Percentiles rank a stretch among this genome's conserved stretches.
phyloP scores from a whole-genome alignment of 306 rosid genomes.

The Cucurbita ficifolia region DNA sequence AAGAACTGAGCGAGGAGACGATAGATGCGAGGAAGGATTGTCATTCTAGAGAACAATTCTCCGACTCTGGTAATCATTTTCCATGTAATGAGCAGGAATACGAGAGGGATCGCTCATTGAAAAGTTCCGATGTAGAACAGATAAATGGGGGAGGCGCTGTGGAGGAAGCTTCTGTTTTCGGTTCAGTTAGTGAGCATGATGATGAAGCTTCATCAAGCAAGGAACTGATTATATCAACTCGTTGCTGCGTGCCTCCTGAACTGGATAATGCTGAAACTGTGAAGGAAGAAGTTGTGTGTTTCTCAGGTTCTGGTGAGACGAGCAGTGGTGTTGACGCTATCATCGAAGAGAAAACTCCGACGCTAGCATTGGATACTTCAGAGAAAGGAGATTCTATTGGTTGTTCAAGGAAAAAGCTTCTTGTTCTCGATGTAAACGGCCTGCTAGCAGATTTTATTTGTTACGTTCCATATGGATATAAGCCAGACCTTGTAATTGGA shows the following conservation, averaged over 20 bases:
- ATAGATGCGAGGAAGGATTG: background rate
- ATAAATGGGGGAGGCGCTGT: background rate
- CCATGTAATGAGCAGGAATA: background rate
- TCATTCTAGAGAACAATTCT: background rate
- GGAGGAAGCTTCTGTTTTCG: constrained; percentile 1
- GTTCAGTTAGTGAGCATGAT: constrained; percentile 4
- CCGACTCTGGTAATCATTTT: background rate
- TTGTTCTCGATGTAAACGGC: constrained; percentile 85
- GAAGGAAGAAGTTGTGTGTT: constrained; percentile 11
- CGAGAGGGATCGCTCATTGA: background rate
- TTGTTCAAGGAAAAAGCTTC: constrained; percentile 55
- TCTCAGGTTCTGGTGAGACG: background rate
- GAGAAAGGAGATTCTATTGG: constrained; percentile 10
- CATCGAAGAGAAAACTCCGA: constrained; percentile 11
- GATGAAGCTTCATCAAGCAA: constrained; percentile 7
- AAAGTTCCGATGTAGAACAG: background rate
- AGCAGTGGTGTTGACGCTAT: constrained; percentile 18
- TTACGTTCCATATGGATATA: constrained; percentile 7
- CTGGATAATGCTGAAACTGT: constrained; percentile 14
- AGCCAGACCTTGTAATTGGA: constrained; percentile 23
- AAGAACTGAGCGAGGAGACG: background rate
- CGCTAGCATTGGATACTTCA: background rate
- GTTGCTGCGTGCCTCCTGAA: constrained; percentile 8
- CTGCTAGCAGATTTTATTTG: constrained; percentile 65
- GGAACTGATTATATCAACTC: constrained; percentile 6